phyloP scores from a whole-genome alignment of 2,329 filamentous ascomycete genomes.

The Epichloe aotearoae region DNA sequence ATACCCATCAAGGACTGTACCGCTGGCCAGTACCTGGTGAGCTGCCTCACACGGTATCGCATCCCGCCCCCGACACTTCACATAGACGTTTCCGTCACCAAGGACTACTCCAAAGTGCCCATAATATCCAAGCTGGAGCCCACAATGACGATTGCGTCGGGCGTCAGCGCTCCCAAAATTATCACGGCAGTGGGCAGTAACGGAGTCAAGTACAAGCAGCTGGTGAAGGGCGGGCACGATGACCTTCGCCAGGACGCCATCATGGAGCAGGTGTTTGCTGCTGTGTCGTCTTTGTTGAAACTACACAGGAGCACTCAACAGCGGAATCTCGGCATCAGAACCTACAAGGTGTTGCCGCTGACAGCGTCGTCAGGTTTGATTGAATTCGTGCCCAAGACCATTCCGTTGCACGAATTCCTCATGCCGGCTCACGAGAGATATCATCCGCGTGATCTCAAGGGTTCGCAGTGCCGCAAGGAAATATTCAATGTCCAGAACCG shows the following conservation, averaged over 20 bases:
- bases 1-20: conserved; percentile 49
- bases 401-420: conserved; percentile 82
- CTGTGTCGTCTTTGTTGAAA: conserved; percentile 80
- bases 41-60: conserved; percentile 47
- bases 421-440: conserved; percentile 83
- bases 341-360: conserved; percentile 91
- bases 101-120: conserved; percentile 66
- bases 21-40: conserved; percentile 49
- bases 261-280: conserved; percentile 99
- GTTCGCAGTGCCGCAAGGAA: conserved; percentile 61
- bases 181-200: conserved; percentile 69
- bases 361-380: conserved; percentile 80
- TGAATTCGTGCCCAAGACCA: conserved; percentile 90
- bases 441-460: conserved; percentile 71
- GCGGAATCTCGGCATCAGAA: conserved; percentile 78
- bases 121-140: conserved; percentile 59
- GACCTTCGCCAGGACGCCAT: conserved; percentile 93
- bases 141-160: conserved; percentile 73
- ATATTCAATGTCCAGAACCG: conserved; percentile 62
- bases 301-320: conserved; percentile 79
- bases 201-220: conserved; percentile 70
- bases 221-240: conserved; percentile 92
- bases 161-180: conserved; percentile 87
- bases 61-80: conserved; percentile 86
- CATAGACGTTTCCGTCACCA: conserved; percentile 58